These are phyloP conservation scores for Graphiopsis chlorocephala DNA, from an alignment of 2,329 filamentous ascomycete species.

Conservation along the genomic window DNA sequence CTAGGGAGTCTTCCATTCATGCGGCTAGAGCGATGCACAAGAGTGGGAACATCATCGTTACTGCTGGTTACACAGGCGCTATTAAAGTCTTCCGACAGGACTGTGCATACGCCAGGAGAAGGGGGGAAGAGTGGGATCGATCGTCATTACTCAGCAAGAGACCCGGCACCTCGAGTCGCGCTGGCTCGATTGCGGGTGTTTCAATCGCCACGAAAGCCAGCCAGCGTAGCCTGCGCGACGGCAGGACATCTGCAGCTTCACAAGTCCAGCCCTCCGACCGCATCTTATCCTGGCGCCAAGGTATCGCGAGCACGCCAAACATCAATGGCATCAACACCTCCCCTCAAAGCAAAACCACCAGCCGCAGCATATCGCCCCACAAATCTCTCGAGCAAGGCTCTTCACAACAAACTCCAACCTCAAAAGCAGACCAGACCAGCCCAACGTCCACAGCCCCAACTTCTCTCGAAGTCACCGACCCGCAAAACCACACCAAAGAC, in stretches of 20 bases:
- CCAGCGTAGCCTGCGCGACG: slow-evolving; percentile 32
- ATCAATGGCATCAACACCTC: slow-evolving; percentile 2
- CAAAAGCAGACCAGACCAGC: slow-evolving; percentile 18
- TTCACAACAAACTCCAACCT: background rate
- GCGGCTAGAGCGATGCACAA: slow-evolving; percentile 58
- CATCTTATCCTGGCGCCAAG: slow-evolving; percentile 85
- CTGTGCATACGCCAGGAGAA: slow-evolving; percentile 75
- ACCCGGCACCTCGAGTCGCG: slow-evolving; percentile 31
- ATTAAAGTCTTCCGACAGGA: slow-evolving; percentile 97
- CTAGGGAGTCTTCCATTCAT: slow-evolving; percentile 38
- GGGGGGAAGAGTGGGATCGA: slow-evolving; percentile 71
- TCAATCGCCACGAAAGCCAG: slow-evolving; percentile 43
- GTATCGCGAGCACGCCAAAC: slow-evolving; percentile 52
- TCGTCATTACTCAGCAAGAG: slow-evolving; percentile 67
- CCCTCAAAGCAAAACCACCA: slow-evolving; percentile 22
- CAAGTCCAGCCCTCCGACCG: slow-evolving; percentile 61
- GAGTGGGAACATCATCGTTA: slow-evolving; percentile 87
- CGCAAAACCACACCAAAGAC: background rate
- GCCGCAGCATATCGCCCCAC: slow-evolving; percentile 49
- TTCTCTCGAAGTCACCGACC: slow-evolving; percentile 8
- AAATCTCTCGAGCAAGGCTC: slow-evolving; percentile 36
- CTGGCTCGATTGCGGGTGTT: slow-evolving; percentile 7
- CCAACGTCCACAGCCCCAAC: slow-evolving; percentile 20
- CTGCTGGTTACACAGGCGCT: slow-evolving; percentile 79
- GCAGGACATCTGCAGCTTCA: slow-evolving; percentile 29